Evolutionary conservation across 164 flowering plant species (phyloP), one percentile per base, ranked within the genome.

Genomic region (Vitis cinerea): DNA sequence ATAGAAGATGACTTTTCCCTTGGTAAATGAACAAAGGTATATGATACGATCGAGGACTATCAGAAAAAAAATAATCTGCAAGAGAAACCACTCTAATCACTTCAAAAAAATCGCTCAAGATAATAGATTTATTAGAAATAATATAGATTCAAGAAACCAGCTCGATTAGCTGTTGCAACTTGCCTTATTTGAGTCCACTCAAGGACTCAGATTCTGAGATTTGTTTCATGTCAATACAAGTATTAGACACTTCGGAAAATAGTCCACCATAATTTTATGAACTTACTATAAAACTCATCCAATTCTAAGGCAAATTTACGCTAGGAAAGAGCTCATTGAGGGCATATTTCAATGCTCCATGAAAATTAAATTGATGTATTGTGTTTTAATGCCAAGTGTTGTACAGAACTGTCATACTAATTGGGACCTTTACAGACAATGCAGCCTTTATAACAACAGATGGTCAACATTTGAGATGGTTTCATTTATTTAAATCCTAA

Each of bases 41-140:
- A 92, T 85, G 55, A 88, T 75, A 8, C 97, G 97, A 80, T 92
- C 97, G 71, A 92, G 87, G 69, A 92, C 93, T 57, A 88, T 90
- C 81, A 92, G 73, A 86, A 88, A 92, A 74, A 92, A 92, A 56
- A 92, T 81, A 23, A 80, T 71, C 97, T 90, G 91, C 87, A 84
- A 14, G 59, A 64, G 16, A 69, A 62, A 67, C 31, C n/a, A 15
- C n/a, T 17, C 31, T 31, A 52, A 29, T 12, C 52, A 51, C 10
- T 3, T 10, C 4, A 30, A 48, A 48, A 48, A 62, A 77, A 7
- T 47, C 57, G n/a, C 61, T 59, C 37, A 23, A 59, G 11, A 27
- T 2, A 59, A 52, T 12, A 52, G 29, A 23, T 59, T 6, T 27
- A 59, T 14, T 31, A 59, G 61, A 12, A 59, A 52, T 23, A 27